phyloP scores from a whole-genome alignment of 2,329 filamentous ascomycete genomes.

The Aspergillus candidus region DNA sequence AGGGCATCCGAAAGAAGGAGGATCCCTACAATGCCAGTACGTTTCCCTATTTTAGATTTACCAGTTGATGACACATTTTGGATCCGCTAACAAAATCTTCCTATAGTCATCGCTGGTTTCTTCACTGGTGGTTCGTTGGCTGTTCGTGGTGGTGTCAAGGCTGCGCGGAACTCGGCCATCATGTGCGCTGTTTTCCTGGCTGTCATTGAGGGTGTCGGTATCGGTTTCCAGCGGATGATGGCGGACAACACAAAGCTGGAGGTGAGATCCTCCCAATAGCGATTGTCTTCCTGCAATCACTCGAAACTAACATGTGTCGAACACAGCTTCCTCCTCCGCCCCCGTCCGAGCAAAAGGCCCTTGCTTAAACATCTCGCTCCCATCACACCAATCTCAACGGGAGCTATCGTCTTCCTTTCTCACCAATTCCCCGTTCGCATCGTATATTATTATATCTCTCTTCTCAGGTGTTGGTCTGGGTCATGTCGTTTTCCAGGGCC shows the following conservation, averaged over 20 bases:
- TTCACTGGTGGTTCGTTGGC: conserved; percentile 91
- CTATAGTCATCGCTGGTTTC: conserved; percentile 77
- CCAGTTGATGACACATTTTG: not conserved
- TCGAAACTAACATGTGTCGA: conserved; percentile 5
- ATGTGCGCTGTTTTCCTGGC: conserved; percentile 90
- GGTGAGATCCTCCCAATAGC: conserved; percentile 38
- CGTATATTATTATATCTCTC: conserved; percentile 28
- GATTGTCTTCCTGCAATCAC: not conserved
- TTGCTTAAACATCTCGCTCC: conserved; percentile 23
- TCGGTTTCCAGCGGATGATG: conserved; percentile 92
- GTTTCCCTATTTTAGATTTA: conserved; percentile 19
- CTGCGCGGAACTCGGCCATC: conserved; percentile 90
- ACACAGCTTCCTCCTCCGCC: conserved; percentile 32
- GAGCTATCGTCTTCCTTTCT: not conserved
- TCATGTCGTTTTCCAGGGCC: conserved; percentile 27
- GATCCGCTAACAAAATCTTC: too few relatives aligned
- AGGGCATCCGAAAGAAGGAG: conserved; percentile 91
- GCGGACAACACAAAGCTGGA: conserved; percentile 81
- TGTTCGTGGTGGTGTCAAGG: conserved; percentile 83
- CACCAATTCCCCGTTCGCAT: conserved; percentile 9
- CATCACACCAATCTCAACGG: not conserved
- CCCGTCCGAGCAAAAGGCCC: conserved; percentile 31
- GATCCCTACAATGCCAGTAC: conserved; percentile 89
- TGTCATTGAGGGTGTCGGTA: conserved; percentile 95
- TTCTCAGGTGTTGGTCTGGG: conserved; percentile 36